Evolutionary conservation across 805 yeast genomes (phyloP).

Genomic region (Kazachstania taianensis): DNA sequence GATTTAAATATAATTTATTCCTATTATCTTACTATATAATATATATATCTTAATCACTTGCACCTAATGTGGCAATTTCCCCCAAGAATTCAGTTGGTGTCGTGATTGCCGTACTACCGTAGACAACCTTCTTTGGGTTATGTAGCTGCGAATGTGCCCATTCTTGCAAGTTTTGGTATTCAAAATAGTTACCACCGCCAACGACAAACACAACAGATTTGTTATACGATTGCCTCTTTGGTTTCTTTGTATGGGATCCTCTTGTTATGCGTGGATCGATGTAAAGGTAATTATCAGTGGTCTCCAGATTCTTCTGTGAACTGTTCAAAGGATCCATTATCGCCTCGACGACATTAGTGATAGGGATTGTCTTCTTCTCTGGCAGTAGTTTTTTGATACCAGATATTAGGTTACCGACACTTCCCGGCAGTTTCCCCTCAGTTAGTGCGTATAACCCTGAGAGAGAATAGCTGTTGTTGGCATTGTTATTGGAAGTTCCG

Average conservation of each 20-base stretch:
- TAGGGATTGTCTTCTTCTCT: constrained; percentile 76
- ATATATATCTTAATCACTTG: constrained; percentile 4
- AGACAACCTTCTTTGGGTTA: constrained; percentile 50
- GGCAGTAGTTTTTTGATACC: constrained; percentile 84
- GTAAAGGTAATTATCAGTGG: constrained; percentile 83
- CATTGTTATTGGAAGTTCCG: constrained; percentile 25
- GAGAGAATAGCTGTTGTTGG: constrained; percentile 33
- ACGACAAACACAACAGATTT: constrained; percentile 85
- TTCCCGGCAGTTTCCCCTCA: constrained; percentile 76
- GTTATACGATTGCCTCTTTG: constrained; percentile 69
- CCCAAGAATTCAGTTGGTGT: constrained; percentile 60
- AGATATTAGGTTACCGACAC: constrained; percentile 79
- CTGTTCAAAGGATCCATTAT: constrained; percentile 74
- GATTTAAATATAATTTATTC: not conserved
- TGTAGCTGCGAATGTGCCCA: constrained; percentile 48
- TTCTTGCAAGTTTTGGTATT: constrained; percentile 88
- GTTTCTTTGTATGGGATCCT: constrained; percentile 84
- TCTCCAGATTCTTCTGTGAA: constrained; percentile 48
- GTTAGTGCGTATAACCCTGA: constrained; percentile 72
- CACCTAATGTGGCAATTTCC: constrained; percentile 52
- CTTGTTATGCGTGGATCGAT: constrained; percentile 81
- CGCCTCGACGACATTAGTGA: constrained; percentile 85
- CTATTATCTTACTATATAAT: not conserved
- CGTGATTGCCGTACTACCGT: constrained; percentile 75
- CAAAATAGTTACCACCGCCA: constrained; percentile 94